These are phyloP conservation scores for Fallopia convolvulus DNA, from an alignment of 148 eudicot genomes.

Conservation along the genomic window DNA sequence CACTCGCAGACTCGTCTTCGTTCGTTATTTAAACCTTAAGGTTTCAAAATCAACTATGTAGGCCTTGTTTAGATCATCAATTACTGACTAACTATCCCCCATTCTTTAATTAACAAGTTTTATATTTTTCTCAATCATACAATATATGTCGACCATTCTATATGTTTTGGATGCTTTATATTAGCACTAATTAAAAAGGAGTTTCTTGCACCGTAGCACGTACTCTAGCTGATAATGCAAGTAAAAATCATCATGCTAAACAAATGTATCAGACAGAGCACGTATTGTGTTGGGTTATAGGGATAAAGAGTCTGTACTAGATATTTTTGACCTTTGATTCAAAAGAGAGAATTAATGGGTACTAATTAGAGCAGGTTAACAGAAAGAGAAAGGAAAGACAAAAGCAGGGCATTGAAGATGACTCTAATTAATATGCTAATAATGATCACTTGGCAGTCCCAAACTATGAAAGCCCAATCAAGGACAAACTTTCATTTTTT, in stretches of 20 bases:
- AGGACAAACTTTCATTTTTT: background rate
- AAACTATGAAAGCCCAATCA: too few species aligned
- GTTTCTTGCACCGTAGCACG: background rate
- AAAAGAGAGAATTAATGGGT: too few species aligned
- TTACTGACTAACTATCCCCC: too few species aligned
- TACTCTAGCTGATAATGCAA: background rate
- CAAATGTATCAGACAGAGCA: background rate
- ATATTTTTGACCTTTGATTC: too few species aligned
- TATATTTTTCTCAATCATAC: too few species aligned
- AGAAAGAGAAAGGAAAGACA: background rate
- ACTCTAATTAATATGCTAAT: background rate
- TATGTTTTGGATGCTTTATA: background rate
- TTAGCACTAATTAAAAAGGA: background rate
- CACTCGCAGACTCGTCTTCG: background rate
- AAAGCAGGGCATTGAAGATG: too few species aligned
- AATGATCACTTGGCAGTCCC: too few species aligned
- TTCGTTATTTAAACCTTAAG: background rate
- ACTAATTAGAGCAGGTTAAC: too few species aligned
- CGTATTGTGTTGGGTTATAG: too few species aligned
- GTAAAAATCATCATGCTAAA: background rate
- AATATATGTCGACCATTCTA: background rate
- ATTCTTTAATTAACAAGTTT: too few species aligned
- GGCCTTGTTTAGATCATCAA: background rate
- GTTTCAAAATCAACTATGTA: background rate
- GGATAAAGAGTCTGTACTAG: too few species aligned